Conservation (phyloP, 345 rosid genomes). For the Reutealis trisperma region DNA sequence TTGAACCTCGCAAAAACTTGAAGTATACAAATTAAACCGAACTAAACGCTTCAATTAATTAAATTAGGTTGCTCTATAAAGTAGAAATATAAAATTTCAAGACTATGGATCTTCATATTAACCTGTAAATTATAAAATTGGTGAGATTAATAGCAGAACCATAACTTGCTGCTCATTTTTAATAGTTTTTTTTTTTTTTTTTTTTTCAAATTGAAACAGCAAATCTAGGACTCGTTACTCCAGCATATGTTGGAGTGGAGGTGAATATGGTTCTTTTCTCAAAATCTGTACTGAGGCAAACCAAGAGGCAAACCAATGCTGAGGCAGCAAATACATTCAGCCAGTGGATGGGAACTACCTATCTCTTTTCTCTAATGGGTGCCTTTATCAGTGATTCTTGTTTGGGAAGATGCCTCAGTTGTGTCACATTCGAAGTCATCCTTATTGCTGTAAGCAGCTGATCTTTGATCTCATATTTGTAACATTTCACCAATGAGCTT, state of each 20-base stretch:
- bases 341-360: constrained; percentile 36
- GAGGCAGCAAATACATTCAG: constrained; percentile 37
- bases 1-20: too few relatives aligned
- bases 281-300: constrained; percentile 35
- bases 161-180: too few relatives aligned
- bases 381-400: constrained; percentile 45
- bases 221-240: constrained; percentile 28
- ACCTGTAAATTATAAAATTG: too few relatives aligned
- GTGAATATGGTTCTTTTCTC: constrained; percentile 40
- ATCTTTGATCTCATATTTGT: background rate
- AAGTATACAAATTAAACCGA: too few relatives aligned
- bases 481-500: too few relatives aligned
- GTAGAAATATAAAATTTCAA: too few relatives aligned
- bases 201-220: constrained; percentile 4
- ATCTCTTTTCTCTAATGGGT: constrained; percentile 43
- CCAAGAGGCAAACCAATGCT: constrained; percentile 32
- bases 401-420: constrained; percentile 41
- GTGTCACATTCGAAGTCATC: constrained; percentile 38
- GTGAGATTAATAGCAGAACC: too few relatives aligned
- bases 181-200: background rate
- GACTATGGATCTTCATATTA: too few relatives aligned
- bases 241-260: constrained; percentile 35
- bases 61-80: too few relatives aligned
- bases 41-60: too few relatives aligned
- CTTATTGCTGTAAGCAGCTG: constrained; percentile 24